Percentiles rank a stretch among this genome's conserved stretches.
These are phyloP conservation scores for Penicillium salamii DNA, from an alignment of 495 filamentous ascomycete genomes.

Conservation along the genomic window DNA sequence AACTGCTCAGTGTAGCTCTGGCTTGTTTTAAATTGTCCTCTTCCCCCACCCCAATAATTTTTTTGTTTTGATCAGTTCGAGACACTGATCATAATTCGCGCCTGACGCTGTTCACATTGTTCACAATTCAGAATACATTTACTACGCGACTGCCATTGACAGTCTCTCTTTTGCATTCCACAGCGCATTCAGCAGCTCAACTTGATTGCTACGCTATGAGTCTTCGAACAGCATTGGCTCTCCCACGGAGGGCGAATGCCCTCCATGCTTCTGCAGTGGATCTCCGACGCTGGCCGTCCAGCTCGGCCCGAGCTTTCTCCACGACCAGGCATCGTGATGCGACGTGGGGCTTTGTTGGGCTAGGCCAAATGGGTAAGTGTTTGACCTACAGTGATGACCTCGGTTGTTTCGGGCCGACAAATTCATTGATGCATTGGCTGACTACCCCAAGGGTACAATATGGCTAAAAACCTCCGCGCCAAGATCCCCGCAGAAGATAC, in stretches of 20 bases:
- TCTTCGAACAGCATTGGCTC: constrained; percentile 11
- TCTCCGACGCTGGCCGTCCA: constrained; percentile 17
- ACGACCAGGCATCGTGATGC: constrained; percentile 51
- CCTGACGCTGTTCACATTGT: neutral
- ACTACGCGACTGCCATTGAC: neutral
- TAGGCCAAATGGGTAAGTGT: constrained; percentile 80
- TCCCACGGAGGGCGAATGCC: constrained; percentile 18
- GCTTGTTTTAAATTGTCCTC: neutral
- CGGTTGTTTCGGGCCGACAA: neutral
- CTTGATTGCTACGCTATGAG: constrained; percentile 10
- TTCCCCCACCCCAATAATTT: neutral
- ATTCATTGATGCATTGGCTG: constrained; percentile 4
- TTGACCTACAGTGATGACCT: neutral
- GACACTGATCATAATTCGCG: neutral
- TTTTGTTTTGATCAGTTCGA: neutral
- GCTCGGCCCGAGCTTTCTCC: constrained; percentile 50
- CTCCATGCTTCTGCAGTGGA: constrained; percentile 12
- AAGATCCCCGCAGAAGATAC: constrained; percentile 70
- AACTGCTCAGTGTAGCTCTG: neutral
- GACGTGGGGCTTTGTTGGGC: constrained; percentile 79
- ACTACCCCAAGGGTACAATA: constrained; percentile 61
- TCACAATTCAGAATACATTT: neutral
- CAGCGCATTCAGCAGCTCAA: neutral
- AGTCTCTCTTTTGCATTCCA: neutral
- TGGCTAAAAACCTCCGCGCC: constrained; percentile 81